Percentiles rank a stretch among this genome's conserved stretches.
phyloP scores from a whole-genome alignment of 108 stramenopile genomes.

The Fragilaria crotonensis region DNA sequence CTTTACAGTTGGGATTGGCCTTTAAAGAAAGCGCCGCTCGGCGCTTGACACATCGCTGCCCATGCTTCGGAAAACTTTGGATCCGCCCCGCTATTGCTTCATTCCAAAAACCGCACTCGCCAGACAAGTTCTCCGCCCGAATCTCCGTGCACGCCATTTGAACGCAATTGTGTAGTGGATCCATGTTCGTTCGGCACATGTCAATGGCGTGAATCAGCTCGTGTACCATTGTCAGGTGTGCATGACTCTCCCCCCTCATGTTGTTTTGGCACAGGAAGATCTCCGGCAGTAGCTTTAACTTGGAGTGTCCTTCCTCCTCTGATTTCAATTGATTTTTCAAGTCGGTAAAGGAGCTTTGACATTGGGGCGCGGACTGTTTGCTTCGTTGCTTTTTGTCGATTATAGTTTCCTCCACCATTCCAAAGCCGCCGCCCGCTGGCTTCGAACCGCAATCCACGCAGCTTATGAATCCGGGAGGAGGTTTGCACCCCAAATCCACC shows the following conservation, averaged over 20 bases:
- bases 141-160: slow-evolving; percentile 91
- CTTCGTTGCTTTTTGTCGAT: slow-evolving; percentile 1
- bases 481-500: slow-evolving; percentile 62
- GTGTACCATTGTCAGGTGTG: slow-evolving; percentile 68
- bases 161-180: slow-evolving; percentile 64
- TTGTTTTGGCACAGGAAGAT: slow-evolving; percentile 81
- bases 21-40: slow-evolving; percentile 66
- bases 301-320: slow-evolving; percentile 39
- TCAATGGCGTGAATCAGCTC: slow-evolving; percentile 90
- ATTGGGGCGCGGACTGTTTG: neutral
- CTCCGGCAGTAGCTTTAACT: slow-evolving; percentile 61
- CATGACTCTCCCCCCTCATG: slow-evolving; percentile 63
- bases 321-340: slow-evolving; percentile 8
- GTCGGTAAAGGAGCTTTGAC: slow-evolving; percentile 1
- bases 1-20: slow-evolving; percentile 80
- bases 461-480: slow-evolving; percentile 65
- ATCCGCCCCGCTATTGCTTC: slow-evolving; percentile 21
- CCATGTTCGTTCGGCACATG: slow-evolving; percentile 79
- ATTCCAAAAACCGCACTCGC: slow-evolving; percentile 54
- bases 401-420: slow-evolving; percentile 62
- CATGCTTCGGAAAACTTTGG: slow-evolving; percentile 53
- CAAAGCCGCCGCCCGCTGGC: slow-evolving; percentile 69
- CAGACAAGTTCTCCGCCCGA: slow-evolving; percentile 83
- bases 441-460: slow-evolving; percentile 74
- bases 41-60: slow-evolving; percentile 66